A percentile compares a stretch with the other conserved stretches of the same genome.
Conservation (phyloP, 495 filamentous ascomycete genomes). For the Xylaria bambusicola region DNA sequence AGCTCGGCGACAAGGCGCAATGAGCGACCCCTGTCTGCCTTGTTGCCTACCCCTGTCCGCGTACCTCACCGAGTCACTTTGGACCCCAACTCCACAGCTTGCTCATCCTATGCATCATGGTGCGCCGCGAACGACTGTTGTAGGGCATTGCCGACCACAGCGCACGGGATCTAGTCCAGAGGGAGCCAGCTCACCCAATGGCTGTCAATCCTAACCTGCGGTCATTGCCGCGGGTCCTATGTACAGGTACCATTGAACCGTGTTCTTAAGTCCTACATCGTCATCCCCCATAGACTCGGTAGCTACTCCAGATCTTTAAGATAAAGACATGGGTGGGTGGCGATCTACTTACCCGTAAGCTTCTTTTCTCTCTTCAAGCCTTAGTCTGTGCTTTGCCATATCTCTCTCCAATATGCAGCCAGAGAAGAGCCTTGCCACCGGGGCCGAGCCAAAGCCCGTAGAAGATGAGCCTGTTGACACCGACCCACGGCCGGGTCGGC, state of each 20-base stretch:
- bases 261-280: conserved; percentile 37
- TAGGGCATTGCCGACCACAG: conserved; percentile 35
- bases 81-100: conserved; percentile 36
- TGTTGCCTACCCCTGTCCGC: conserved; percentile 34
- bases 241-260: conserved; percentile 31
- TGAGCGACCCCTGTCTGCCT: conserved; percentile 35
- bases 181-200: conserved; percentile 39
- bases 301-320: conserved; percentile 34
- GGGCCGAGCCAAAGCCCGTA: conserved; percentile 27
- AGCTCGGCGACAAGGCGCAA: conserved; percentile 40
- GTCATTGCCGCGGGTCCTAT: conserved; percentile 37
- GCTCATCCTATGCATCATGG: conserved; percentile 36
- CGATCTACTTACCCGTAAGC: conserved; percentile 31
- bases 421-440: conserved; percentile 29
- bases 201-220: conserved; percentile 29
- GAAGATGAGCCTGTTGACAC: conserved; percentile 25
- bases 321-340: conserved; percentile 39
- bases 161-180: conserved; percentile 27
- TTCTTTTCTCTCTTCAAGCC: conserved; percentile 27
- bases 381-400: conserved; percentile 23
- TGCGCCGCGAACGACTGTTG: conserved; percentile 36
- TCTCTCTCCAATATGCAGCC: conserved; percentile 28
- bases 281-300: conserved; percentile 34
- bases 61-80: conserved; percentile 39
- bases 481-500: conserved; percentile 30